Conservation (phyloP, 2,329 filamentous ascomycete species). For the Sporothrix phasma region DNA sequence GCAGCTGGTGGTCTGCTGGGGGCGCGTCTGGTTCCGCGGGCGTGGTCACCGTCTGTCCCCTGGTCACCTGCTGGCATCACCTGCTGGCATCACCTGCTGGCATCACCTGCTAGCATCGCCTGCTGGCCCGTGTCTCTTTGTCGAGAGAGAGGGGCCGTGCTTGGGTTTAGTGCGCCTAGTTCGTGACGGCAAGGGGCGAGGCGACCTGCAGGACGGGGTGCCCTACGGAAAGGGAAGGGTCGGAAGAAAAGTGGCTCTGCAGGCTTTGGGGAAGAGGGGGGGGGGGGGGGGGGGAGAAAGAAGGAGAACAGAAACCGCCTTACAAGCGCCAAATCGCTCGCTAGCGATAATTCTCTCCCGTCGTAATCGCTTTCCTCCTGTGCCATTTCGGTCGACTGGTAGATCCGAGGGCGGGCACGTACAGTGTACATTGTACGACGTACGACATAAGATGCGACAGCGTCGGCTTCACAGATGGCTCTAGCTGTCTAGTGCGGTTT, state of each 20-base stretch:
- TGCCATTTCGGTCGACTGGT: no score
- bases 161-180: not conserved
- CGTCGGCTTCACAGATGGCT: not conserved
- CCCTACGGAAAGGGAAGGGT: conserved; percentile 4
- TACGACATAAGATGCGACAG: no score
- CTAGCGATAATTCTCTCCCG: not conserved
- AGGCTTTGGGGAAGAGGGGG: not conserved
- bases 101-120: no score
- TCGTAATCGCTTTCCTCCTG: not conserved
- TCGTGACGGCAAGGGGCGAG: conserved; percentile 19
- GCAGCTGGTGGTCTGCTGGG: no score
- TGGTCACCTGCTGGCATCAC: no score
- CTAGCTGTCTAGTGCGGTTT: not conserved
- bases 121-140: not conserved
- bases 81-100: no score
- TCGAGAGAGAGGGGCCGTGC: not conserved
- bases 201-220: conserved; percentile 17
- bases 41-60: no score
- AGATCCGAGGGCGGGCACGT: not conserved
- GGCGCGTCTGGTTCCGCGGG: no score
- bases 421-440: no score
- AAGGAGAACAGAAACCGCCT: not conserved
- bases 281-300: not conserved
- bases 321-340: conserved; percentile 2
- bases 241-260: conserved; percentile 2